Evolutionary conservation across 2,329 filamentous ascomycete species (phyloP).

Genomic region (Sarocladiaceae sp.): DNA sequence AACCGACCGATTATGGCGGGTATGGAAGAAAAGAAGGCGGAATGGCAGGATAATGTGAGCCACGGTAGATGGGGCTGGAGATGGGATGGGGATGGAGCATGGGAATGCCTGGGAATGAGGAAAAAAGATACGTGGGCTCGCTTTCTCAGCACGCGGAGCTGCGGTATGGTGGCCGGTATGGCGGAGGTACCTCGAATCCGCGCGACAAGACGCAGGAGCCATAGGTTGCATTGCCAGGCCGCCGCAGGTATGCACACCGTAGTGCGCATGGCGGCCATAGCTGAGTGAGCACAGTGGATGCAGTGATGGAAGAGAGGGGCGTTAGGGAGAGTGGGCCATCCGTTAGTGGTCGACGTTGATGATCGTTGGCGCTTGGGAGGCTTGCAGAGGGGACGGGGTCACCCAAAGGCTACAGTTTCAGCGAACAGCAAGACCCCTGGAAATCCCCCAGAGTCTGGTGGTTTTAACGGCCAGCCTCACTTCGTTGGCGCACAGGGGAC

Average conservation of each 20-base stretch:
- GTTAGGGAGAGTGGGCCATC: not conserved
- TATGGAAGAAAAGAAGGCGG: too few species aligned
- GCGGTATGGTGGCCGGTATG: slow-evolving; percentile 6
- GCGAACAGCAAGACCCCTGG: too few species aligned
- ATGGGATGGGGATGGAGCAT: not conserved
- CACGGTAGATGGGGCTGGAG: not conserved
- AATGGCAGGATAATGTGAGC: not conserved
- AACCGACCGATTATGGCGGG: too few species aligned
- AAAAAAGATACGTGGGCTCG: slow-evolving; percentile 9
- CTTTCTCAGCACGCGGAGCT: not conserved
- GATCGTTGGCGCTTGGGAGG: too few species aligned
- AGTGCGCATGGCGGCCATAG: not conserved
- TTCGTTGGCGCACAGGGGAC: too few species aligned
- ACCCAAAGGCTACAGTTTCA: too few species aligned
- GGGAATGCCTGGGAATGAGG: slow-evolving; percentile 5
- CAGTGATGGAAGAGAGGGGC: not conserved
- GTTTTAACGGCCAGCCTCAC: too few species aligned
- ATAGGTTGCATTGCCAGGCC: not conserved
- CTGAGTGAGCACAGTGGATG: not conserved
- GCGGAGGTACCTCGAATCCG: slow-evolving; percentile 4
- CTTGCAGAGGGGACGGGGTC: too few species aligned
- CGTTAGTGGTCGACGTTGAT: not conserved
- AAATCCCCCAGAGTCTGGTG: too few species aligned
- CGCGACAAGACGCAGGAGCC: not conserved
- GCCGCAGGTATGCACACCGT: too few species aligned